phyloP scores from a whole-genome alignment of 192 early-diverging fungal species.

The Lobosporangium transversale region DNA sequence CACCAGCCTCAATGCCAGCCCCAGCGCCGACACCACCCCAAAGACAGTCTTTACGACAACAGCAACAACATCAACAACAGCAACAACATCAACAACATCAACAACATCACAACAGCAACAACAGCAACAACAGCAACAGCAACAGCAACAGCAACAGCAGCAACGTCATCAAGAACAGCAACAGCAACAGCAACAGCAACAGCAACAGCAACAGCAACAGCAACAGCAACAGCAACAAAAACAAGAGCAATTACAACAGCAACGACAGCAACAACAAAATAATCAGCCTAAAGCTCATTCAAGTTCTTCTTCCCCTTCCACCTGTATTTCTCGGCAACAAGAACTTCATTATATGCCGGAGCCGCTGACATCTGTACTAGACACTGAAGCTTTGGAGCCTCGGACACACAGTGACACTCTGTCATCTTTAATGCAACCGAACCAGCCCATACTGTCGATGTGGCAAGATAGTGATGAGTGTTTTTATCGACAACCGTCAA shows the following conservation, averaged over 20 bases:
- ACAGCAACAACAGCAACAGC: not conserved
- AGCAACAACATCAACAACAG: conserved; percentile 4
- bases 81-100: conserved; percentile 2
- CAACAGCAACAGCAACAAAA: too few species aligned
- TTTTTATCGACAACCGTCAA: too few species aligned
- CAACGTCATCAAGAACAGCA: not conserved
- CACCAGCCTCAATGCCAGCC: not conserved
- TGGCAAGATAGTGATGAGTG: too few species aligned
- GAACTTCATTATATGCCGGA: not conserved
- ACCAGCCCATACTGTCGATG: too few species aligned
- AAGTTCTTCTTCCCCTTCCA: too few species aligned
- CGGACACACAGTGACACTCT: too few species aligned
- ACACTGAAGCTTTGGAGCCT: too few species aligned
- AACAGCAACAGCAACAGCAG: not conserved
- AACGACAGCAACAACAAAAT: conserved; percentile 1
- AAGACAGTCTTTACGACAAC: not conserved
- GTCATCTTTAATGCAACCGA: too few species aligned
- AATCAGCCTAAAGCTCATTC: too few species aligned
- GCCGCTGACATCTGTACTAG: not conserved
- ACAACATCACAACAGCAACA: not conserved
- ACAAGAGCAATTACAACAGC: too few species aligned
- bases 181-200: not conserved
- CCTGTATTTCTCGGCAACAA: not conserved
- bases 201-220: conserved; percentile 13
- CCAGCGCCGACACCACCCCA: conserved; percentile 3